Conservation (phyloP, 176 grass and related monocot species). For the Musa acuminata region DNA sequence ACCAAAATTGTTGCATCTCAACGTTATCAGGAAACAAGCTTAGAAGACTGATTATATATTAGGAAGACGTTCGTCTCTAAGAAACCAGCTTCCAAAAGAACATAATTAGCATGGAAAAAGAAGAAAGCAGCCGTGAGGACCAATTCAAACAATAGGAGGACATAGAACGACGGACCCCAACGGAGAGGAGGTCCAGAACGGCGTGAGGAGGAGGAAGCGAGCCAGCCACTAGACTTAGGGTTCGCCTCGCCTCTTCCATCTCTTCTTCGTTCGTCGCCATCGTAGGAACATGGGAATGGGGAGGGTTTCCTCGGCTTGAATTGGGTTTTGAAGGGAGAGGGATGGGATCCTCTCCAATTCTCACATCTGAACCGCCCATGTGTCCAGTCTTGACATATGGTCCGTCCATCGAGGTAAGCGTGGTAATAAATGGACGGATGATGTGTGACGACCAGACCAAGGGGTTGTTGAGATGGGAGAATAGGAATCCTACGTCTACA, state of each 20-base stretch:
- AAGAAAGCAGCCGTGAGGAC: not conserved
- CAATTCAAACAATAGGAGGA: too few relatives aligned
- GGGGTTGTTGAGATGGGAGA: too few relatives aligned
- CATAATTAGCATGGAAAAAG: not conserved
- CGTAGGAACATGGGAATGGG: not conserved
- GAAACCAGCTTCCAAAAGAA: not conserved
- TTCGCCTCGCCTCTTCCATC: not conserved
- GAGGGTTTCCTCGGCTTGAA: not conserved
- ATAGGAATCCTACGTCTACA: too few relatives aligned
- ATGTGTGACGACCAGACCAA: too few relatives aligned
- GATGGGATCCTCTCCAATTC: not conserved
- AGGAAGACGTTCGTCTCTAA: not conserved
- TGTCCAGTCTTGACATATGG: not conserved
- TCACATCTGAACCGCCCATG: not conserved
- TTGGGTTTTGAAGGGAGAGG: not conserved
- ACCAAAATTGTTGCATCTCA: not conserved
- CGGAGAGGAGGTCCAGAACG: not conserved
- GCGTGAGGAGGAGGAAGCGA: not conserved
- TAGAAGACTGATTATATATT: not conserved
- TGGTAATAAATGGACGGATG: not conserved
- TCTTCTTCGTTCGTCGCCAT: not conserved
- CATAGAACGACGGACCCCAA: not conserved
- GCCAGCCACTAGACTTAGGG: not conserved
- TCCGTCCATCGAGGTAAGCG: not conserved
- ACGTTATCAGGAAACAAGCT: not conserved